Evolutionary conservation across 129 eudicot genomes (phyloP).

Genomic region (Saposhnikovia divaricata): DNA sequence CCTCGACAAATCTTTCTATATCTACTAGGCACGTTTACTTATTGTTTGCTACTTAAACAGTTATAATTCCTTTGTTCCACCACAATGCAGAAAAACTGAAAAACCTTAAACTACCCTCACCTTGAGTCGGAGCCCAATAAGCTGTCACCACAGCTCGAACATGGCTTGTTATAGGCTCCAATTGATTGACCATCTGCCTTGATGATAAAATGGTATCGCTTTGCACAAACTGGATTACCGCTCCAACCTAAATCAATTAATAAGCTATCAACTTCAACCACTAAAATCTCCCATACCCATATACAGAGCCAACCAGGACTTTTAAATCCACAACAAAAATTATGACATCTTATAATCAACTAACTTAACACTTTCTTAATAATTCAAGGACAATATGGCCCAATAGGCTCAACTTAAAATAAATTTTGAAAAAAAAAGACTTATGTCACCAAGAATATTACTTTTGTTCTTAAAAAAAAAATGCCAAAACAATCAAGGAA

Average conservation of each 20-base stretch:
- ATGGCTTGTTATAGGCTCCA: constrained; percentile 69
- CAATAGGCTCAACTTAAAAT: too few species aligned
- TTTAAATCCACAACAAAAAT: too few species aligned
- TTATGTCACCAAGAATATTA: too few species aligned
- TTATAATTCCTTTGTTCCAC: neutral
- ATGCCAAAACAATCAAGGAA: too few species aligned
- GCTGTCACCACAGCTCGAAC: constrained; percentile 63
- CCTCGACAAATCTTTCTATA: neutral
- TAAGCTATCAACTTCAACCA: neutral
- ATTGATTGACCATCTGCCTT: constrained; percentile 79
- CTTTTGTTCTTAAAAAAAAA: too few species aligned
- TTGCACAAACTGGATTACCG: constrained; percentile 83
- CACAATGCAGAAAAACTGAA: neutral
- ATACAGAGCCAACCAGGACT: too few species aligned
- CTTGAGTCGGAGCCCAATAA: constrained; percentile 64
- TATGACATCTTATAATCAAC: too few species aligned
- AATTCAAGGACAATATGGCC: too few species aligned
- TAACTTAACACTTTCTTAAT: too few species aligned
- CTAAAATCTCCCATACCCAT: too few species aligned
- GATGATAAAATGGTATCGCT: constrained; percentile 87
- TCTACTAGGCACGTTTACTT: too few species aligned
- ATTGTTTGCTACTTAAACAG: neutral
- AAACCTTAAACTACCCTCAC: constrained; percentile 22
- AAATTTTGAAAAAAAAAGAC: too few species aligned
- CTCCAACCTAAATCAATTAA: constrained; percentile 71